A percentile compares a stretch with the other conserved stretches of the same genome.
phyloP scores from a whole-genome alignment of 306 rosid genomes.

The Castanopsis chinensis region DNA sequence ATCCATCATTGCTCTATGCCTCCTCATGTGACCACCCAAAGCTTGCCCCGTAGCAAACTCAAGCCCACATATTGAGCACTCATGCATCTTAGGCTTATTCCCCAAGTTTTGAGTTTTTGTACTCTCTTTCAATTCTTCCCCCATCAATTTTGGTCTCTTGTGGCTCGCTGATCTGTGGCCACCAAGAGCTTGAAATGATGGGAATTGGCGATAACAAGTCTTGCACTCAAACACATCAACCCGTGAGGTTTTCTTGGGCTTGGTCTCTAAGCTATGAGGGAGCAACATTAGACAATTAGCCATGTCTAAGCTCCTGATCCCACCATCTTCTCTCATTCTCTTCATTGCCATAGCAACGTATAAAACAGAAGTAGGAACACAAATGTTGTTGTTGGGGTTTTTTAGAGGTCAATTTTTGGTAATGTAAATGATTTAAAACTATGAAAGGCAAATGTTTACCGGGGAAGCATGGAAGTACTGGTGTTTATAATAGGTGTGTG shows the following conservation, averaged over 20 bases:
- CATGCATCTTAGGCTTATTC: conserved; percentile 8
- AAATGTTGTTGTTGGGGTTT: too few relatives aligned
- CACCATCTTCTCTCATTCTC: conserved; percentile 40
- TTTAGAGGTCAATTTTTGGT: neutral
- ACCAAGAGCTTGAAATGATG: conserved; percentile 85
- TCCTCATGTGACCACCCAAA: conserved; percentile 36
- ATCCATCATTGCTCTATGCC: conserved; percentile 40
- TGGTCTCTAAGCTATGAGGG: conserved; percentile 22
- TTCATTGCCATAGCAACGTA: conserved; percentile 27
- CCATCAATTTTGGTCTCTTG: conserved; percentile 32
- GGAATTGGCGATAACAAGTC: conserved; percentile 67
- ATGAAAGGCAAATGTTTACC: too few relatives aligned
- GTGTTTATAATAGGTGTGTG: neutral
- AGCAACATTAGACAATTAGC: conserved; percentile 42
- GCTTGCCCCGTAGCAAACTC: too few relatives aligned
- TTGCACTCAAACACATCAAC: conserved; percentile 55
- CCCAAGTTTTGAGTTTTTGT: conserved; percentile 6
- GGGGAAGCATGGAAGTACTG: neutral
- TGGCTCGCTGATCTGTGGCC: conserved; percentile 87
- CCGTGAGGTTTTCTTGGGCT: neutral
- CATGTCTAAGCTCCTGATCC: conserved; percentile 17
- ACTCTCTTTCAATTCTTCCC: conserved; percentile 9
- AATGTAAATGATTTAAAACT: neutral
- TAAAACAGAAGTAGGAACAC: too few relatives aligned
- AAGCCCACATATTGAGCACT: too few relatives aligned